Evolutionary conservation across 257 asterid species (phyloP).

Genomic region (Solanum lycopersicoides): DNA sequence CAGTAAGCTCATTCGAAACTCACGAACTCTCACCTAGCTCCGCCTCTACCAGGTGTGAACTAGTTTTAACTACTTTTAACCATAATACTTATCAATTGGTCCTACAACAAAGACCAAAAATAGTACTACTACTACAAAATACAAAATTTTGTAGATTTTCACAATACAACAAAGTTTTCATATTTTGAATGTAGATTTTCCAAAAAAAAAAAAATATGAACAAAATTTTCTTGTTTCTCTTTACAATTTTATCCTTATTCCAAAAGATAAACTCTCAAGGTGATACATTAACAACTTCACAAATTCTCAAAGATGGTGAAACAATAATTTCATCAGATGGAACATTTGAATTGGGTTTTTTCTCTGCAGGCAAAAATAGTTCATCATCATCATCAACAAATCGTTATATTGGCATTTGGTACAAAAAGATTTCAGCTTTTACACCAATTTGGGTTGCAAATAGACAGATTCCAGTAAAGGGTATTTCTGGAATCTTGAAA

Average conservation of each 20-base stretch:
- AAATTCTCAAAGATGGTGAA: background rate
- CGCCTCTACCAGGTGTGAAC: background rate
- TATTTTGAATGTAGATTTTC: background rate
- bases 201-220: background rate
- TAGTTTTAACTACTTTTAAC: background rate
- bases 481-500: background rate
- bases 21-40: fast-evolving
- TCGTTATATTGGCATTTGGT: conserved; percentile 4
- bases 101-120: background rate
- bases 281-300: background rate
- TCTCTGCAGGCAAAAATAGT: background rate
- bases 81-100: background rate
- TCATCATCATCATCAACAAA: background rate
- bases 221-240: background rate
- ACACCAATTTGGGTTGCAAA: conserved; percentile 12
- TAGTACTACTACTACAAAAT: background rate
- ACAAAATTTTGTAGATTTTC: too few relatives aligned
- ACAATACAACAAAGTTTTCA: background rate
- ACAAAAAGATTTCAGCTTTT: background rate
- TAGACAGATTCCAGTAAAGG: background rate
- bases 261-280: background rate
- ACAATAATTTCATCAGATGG: background rate
- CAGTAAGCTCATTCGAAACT: background rate
- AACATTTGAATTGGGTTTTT: conserved; percentile 6
- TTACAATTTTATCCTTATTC: background rate